Evolutionary conservation across 345 rosid species (phyloP), one percentile per base, ranked within the genome.

Genomic region (Acer negundo): DNA sequence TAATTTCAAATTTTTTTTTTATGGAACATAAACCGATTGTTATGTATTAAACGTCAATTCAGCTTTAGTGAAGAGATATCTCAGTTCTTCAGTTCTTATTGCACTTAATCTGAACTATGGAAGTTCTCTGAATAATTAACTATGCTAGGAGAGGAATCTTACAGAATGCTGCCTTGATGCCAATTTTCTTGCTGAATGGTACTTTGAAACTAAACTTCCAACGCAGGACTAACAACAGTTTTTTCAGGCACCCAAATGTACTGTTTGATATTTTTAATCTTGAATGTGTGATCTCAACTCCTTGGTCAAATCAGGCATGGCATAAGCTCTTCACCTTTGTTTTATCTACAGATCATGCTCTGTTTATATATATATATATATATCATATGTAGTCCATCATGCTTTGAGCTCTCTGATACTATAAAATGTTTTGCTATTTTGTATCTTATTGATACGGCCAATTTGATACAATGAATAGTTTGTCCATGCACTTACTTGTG

Each of bases 381-480:
- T 28, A 28, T 28, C 26, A 19, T 22, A 20, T 20, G 63, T 59
- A 20, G 72, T 31, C 49, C 17, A 17, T 23, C 46, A 56, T 69
- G 75, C 35, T 22, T 38, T 76, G 70, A 53, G 68, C 76, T 62
- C 24, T 80, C 70, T 70, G 79, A 51, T 65, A 35, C 75, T 19
- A 20, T 47, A 70, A 19, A 58, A 38, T 62, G 10, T 47, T n/a
- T 55, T 63, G 59, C 49, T 31, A 17, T 17, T 75, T 17, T 75
- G 13, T 80, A 62, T 46, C n/a, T 7, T 64, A 26, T 35, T 35
- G 65, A 16, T 46, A 23, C 77, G 28, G 26, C 42, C 64, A 71
- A 35, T 49, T 75, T 19, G 28, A 67, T 73, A 15, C 26, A 6
- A 35, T 56, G 10, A 49, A 67, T 28, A 61, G 15, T 11, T 67